Evolutionary conservation across 1,139 yeast genomes (phyloP), one percentile per base, ranked within the genome.

Genomic region (Diutina ranongensis): DNA sequence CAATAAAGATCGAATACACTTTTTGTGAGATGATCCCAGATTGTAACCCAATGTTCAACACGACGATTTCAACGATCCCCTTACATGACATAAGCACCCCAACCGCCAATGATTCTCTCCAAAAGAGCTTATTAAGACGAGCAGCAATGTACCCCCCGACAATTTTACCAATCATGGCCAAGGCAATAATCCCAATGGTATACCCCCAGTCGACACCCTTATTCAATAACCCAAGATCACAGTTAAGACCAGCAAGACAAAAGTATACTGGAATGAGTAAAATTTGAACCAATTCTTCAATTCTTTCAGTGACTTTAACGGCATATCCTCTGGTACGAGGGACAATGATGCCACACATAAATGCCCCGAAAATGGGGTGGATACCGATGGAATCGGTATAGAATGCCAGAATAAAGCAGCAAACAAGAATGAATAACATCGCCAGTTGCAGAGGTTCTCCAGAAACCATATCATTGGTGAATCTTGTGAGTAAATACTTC

Each of bases 71-170:
- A 31, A 83, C 89, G 52, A 83, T 82, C 62, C 94, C 94, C 60
- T 84, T 84, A 69, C 94, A 84, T 10, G 89, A 82, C 92, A 84
- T 83, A 53, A 84, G 69, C n/a, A 82, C 74, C 46, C 94, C 94
- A 33, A 83, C 89, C 1, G 88, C 72, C 33, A 80, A 60, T 2
- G 87, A 76, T 57, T 83, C 92, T 55, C 87, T 72, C 82, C 83
- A 80, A 45, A 70, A 67, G 45, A 83, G 63, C 2, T 83, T 83
- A 57, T 73, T 73, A 35, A 76, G 52, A 52, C 71, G 77, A 1
- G 88, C 82, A 38, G 83, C 80, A 9, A 80, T 49, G 40, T 76
- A 64, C 1, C 92, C 92, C 15, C 92, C 88, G 35, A 65, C 52
- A 8, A 83, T 61, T 56, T 84, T 84, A 13, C 86, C 83, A 16